These are phyloP conservation scores for Gremmenia infestans DNA, from an alignment of 2,329 filamentous ascomycete species.

Conservation along the genomic window DNA sequence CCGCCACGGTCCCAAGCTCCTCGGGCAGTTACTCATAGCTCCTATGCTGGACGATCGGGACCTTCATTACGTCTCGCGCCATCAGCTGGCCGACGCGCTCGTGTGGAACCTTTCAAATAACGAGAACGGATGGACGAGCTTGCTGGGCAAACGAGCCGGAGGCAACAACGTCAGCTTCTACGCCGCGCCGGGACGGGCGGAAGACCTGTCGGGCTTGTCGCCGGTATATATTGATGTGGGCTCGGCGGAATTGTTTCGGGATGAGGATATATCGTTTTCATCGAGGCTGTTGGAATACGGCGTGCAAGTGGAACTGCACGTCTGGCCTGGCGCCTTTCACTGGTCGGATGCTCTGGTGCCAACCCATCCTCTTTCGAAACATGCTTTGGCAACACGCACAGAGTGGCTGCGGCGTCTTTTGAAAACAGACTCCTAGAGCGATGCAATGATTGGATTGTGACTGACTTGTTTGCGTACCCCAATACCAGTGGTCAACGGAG, in stretches of 20 bases:
- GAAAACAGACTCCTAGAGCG: no score
- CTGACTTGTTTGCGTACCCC: no score
- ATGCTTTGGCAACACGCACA: no score
- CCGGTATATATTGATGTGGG: slow-evolving; percentile 34
- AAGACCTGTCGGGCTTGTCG: slow-evolving; percentile 28
- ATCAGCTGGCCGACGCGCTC: slow-evolving; percentile 30
- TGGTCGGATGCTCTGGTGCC: no score
- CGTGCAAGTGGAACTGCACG: slow-evolving; percentile 32
- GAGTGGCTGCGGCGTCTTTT: no score
- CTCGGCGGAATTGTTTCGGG: slow-evolving; percentile 31
- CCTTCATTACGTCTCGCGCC: slow-evolving; percentile 22
- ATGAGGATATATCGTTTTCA: slow-evolving; percentile 32
- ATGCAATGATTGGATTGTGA: no score
- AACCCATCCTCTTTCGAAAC: no score
- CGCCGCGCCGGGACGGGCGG: slow-evolving; percentile 28
- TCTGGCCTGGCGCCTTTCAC: slow-evolving; percentile 7
- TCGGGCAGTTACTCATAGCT: slow-evolving; percentile 36
- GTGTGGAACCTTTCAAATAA: slow-evolving; percentile 30
- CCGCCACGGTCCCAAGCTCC: slow-evolving; percentile 31
- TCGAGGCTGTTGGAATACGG: slow-evolving; percentile 31
- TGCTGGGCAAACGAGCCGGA: slow-evolving; percentile 26
- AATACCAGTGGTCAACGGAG: no score
- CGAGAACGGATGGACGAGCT: slow-evolving; percentile 28
- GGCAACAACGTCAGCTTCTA: slow-evolving; percentile 23
- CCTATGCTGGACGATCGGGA: slow-evolving; percentile 38